Percentiles rank a stretch among this genome's conserved stretches.
Conservation (phyloP, 768 basidiomycete genomes). For the Sarcomyxa edulis region DNA sequence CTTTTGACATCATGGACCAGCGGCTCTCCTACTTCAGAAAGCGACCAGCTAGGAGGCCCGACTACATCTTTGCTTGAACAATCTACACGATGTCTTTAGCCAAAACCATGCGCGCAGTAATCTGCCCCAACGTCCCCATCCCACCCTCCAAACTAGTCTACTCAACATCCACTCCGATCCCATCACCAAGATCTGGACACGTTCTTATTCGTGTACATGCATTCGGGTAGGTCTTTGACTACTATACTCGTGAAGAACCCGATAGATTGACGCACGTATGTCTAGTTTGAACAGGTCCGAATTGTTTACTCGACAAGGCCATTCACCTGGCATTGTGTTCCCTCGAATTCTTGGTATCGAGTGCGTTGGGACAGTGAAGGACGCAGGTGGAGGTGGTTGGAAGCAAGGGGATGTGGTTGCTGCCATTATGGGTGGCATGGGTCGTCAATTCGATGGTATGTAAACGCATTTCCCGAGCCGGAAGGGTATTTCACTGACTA, state of each 20-base stretch:
- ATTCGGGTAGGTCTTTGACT: constrained; percentile 24
- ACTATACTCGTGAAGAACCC: constrained; percentile 15
- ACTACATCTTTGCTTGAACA: too few relatives aligned
- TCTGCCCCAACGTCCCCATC: constrained; percentile 18
- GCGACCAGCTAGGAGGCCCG: too few relatives aligned
- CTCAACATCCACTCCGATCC: constrained; percentile 12
- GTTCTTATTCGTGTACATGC: constrained; percentile 17
- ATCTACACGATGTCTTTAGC: too few relatives aligned
- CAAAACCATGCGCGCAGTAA: constrained; percentile 16
- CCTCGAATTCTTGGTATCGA: constrained; percentile 18
- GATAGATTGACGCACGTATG: too few relatives aligned
- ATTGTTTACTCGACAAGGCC: constrained; percentile 10
- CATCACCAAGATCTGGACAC: constrained; percentile 15
- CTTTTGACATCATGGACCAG: too few relatives aligned
- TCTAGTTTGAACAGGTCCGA: constrained; percentile 6
- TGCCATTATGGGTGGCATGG: constrained; percentile 20
- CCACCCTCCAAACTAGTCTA: constrained; percentile 14
- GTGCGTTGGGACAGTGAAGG: constrained; percentile 20
- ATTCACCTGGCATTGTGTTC: constrained; percentile 16
- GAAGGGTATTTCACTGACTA: not conserved
- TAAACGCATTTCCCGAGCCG: not conserved
- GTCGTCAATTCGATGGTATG: constrained; percentile 17
- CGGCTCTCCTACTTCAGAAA: too few relatives aligned
- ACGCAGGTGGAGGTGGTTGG: constrained; percentile 19
- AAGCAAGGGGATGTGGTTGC: constrained; percentile 17